phyloP scores from a whole-genome alignment of 2,329 filamentous ascomycete genomes.

The Decorospora gaudefroyi region DNA sequence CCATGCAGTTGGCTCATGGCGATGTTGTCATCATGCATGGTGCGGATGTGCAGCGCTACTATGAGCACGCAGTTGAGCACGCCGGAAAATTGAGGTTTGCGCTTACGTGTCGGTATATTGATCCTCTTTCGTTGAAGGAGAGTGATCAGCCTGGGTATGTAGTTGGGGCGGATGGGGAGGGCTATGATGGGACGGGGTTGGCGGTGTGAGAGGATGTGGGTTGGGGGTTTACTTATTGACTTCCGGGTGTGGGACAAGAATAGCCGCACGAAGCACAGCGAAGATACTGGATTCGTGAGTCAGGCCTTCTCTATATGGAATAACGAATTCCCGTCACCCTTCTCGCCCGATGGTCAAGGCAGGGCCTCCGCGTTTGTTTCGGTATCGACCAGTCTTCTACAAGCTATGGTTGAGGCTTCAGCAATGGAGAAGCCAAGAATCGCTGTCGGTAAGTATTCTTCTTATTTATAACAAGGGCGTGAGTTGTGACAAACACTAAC shows the following conservation, averaged over 20 bases:
- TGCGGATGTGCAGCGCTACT: conserved; percentile 60
- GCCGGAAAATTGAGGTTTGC: conserved; percentile 60
- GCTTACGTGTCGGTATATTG: conserved; percentile 60
- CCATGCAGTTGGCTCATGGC: conserved; percentile 61
- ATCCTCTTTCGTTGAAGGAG: conserved; percentile 50
- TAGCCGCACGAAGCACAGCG: background rate
- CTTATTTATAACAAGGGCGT: too few species aligned
- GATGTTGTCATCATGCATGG: conserved; percentile 70
- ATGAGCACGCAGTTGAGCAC: conserved; percentile 63
- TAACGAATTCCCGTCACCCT: conserved; percentile 4
- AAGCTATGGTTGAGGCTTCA: conserved; percentile 7
- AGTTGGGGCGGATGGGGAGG: conserved; percentile 42
- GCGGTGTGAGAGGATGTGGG: background rate
- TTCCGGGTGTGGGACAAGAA: background rate
- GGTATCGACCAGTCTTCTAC: conserved; percentile 9
- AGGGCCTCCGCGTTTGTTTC: conserved; percentile 12
- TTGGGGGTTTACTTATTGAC: background rate
- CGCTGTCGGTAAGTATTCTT: conserved; percentile 2
- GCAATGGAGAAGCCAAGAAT: conserved; percentile 7
- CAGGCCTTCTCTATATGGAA: conserved; percentile 5
- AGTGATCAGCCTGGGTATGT: conserved; percentile 48
- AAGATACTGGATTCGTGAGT: conserved; percentile 11
- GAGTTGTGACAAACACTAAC: too few species aligned
- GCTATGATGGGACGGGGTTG: conserved; percentile 44
- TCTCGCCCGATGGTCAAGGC: conserved; percentile 8